Conservation (phyloP, 2,329 filamentous ascomycete species). For the Penicillium sp. region DNA sequence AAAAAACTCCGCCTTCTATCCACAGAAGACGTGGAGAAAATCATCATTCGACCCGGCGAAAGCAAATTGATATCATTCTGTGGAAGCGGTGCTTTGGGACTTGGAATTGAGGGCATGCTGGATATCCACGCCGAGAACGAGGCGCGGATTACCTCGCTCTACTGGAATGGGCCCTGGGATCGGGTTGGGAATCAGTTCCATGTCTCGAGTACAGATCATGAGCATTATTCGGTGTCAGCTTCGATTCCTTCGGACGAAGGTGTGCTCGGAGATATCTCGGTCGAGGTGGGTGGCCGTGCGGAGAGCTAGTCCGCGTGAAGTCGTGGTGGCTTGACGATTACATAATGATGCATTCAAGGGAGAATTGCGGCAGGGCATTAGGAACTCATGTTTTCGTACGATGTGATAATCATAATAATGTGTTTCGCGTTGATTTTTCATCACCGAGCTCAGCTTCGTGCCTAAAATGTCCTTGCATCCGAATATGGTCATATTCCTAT, state of each 20-base stretch:
- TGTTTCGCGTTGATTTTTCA: background rate
- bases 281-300: background rate
- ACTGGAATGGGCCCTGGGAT: conserved; percentile 13
- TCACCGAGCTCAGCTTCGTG: too few relatives aligned
- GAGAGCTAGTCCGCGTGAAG: background rate
- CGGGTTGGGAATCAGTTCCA: conserved; percentile 10
- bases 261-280: conserved; percentile 11
- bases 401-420: background rate
- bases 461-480: background rate
- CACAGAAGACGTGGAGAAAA: background rate
- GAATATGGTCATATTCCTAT: background rate
- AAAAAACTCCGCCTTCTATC: background rate
- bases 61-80: conserved; percentile 10
- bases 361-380: background rate
- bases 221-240: background rate
- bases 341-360: background rate
- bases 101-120: conserved; percentile 10
- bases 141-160: conserved; percentile 5
- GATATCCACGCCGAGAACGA: conserved; percentile 3
- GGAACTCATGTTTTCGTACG: background rate
- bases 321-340: background rate
- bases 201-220: conserved; percentile 5
- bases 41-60: conserved; percentile 8
- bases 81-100: conserved; percentile 7
- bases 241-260: conserved; percentile 8